Conservation (phyloP, 2,329 filamentous ascomycete genomes). For the Claviceps sp. region DNA sequence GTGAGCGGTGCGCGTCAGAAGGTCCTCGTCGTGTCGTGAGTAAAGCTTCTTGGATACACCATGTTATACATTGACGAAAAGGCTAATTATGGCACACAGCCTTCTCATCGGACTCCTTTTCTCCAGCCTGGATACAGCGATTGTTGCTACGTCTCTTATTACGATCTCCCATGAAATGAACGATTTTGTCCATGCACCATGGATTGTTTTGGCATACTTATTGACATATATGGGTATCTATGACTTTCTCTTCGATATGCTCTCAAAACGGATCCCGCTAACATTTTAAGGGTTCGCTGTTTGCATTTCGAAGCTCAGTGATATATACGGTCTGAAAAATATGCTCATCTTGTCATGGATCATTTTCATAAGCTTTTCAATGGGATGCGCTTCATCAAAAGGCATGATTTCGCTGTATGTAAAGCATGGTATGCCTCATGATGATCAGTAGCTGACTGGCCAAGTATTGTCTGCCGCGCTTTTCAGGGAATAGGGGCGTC, state of each 20-base stretch:
- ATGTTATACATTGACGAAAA: background rate
- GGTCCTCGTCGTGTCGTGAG: constrained; percentile 23
- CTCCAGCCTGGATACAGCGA: constrained; percentile 43
- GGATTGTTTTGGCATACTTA: constrained; percentile 43
- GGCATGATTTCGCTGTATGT: constrained; percentile 38
- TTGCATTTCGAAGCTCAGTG: constrained; percentile 43
- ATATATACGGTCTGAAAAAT: constrained; percentile 42
- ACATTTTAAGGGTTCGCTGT: constrained; percentile 35
- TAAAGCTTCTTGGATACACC: background rate
- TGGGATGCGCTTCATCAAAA: constrained; percentile 36
- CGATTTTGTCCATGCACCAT: constrained; percentile 38
- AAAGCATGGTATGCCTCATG: background rate
- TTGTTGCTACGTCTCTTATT: constrained; percentile 44
- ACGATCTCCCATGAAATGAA: constrained; percentile 38
- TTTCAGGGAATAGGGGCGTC: constrained; percentile 49
- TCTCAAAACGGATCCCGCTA: constrained; percentile 2
- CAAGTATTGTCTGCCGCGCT: constrained; percentile 42
- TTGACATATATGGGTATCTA: constrained; percentile 39
- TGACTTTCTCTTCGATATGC: background rate
- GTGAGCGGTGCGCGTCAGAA: constrained; percentile 13
- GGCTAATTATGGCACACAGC: constrained; percentile 15
- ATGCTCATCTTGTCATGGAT: constrained; percentile 37
- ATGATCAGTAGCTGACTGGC: constrained; percentile 9
- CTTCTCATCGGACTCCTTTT: constrained; percentile 40
- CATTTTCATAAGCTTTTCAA: constrained; percentile 40